These are phyloP conservation scores for Anthracocystis setariae DNA, from an alignment of 1,284 basidiomycete genomes.

Conservation along the genomic window DNA sequence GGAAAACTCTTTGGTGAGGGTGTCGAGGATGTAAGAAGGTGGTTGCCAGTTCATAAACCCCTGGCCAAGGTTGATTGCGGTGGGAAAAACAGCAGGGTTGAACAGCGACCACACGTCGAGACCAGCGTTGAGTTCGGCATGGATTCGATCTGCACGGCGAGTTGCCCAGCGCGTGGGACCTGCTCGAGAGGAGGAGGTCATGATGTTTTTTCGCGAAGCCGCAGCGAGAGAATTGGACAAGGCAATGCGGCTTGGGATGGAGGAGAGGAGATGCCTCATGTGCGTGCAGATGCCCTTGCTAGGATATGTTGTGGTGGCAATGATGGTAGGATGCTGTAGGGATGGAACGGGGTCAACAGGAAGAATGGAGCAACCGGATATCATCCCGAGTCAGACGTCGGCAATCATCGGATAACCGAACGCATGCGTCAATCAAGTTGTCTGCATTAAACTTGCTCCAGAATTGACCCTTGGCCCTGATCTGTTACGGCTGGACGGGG, in stretches of 20 bases:
- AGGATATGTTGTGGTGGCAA: background rate
- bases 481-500: too few relatives aligned
- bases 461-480: too few relatives aligned
- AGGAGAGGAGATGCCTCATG: conserved; percentile 20
- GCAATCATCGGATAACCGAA: too few relatives aligned
- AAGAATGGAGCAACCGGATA: too few relatives aligned
- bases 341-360: background rate
- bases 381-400: too few relatives aligned
- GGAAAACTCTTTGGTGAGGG: conserved; percentile 31
- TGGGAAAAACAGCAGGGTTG: conserved; percentile 62
- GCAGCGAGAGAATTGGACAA: background rate
- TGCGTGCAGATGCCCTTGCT: background rate
- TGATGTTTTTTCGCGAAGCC: conserved; percentile 18
- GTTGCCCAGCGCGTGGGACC: conserved; percentile 44
- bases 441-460: too few relatives aligned
- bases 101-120: conserved; percentile 67
- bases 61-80: conserved; percentile 66
- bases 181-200: conserved; percentile 16
- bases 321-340: background rate
- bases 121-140: conserved; percentile 54
- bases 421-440: too few relatives aligned
- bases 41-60: conserved; percentile 67
- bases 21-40: conserved; percentile 54
- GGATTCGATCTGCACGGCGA: conserved; percentile 43
- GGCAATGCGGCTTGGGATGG: conserved; percentile 4